Evolutionary conservation across 2,329 filamentous ascomycete species (phyloP).

Genomic region (Bretziella fagacearum): DNA sequence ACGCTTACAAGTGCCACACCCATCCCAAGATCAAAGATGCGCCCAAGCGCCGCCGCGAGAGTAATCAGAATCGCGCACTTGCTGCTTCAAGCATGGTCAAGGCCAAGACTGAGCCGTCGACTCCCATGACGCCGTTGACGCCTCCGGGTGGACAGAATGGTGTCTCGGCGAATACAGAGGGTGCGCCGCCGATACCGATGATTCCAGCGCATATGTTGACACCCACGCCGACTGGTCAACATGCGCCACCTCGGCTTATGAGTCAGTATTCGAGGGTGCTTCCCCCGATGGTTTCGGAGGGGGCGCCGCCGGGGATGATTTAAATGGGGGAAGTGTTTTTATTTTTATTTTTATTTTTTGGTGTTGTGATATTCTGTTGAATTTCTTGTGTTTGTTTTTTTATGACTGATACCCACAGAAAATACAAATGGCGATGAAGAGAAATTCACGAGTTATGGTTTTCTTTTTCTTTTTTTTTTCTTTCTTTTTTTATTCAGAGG

Average conservation of each 20-base stretch:
- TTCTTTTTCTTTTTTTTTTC: neutral
- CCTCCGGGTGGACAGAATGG: neutral
- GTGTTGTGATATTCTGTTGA: conserved; percentile 6
- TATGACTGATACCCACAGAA: neutral
- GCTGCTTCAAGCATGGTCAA: conserved; percentile 29
- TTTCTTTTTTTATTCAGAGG: conserved; percentile 3
- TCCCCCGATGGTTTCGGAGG: conserved; percentile 7
- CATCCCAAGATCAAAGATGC: conserved; percentile 56
- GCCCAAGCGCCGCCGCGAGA: conserved; percentile 50
- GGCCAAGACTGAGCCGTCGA: conserved; percentile 24
- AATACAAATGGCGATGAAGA: neutral
- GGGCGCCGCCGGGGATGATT: conserved; percentile 12
- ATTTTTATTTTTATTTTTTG: conserved; percentile 8
- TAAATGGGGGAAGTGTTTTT: neutral
- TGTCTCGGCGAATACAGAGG: neutral
- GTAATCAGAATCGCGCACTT: conserved; percentile 31
- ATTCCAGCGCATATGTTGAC: conserved; percentile 18
- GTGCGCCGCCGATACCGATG: conserved; percentile 12
- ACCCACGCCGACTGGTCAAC: neutral
- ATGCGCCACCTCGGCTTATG: conserved; percentile 17
- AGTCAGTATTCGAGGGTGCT: conserved; percentile 6
- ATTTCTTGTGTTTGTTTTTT: conserved; percentile 5
- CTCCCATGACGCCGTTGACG: conserved; percentile 11
- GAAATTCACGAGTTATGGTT: neutral
- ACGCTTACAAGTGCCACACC: conserved; percentile 72